Evolutionary conservation across 2,329 filamentous ascomycete genomes (phyloP), one percentile per base, ranked within the genome.

Genomic region (Diaporthe sp.): DNA sequence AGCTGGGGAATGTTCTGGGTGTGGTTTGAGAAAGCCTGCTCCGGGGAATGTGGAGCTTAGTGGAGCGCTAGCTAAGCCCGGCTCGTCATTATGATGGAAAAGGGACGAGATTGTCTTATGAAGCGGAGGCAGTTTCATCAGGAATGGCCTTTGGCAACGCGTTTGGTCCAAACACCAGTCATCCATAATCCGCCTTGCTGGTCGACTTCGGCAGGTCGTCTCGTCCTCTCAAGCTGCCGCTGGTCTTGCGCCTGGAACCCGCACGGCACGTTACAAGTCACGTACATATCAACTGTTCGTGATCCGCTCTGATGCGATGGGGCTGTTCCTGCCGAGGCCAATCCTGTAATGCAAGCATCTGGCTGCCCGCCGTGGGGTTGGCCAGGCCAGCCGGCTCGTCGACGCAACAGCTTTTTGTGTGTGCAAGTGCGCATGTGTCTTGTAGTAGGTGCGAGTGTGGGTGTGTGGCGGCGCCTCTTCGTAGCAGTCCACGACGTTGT

Each of bases 401-500:
- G 19, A 66, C 50, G 44, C 27, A 53, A 42, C 32, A n/a, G 53
- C 66, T 30, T 47, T 50, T 39, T 72, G 39, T 47, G 53, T 65
- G 55, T 58, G 55, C 32, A 25, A 12, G 22, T 68, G 32, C 39
- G 58, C 32, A 42, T 61, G 56, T 39, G 35, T 39, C 4, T 37
- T 37, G 30, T 17, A 6, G 30, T 17, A 6, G 61, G 53, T 42
- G 44, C 68, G 53, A 30, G 44, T 51, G 63, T 58, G 44, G 32
- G 32, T 39, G n/a, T 27, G n/a, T 30, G 63, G 44, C 32, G 63
- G 44, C 32, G 73, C 47, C 39, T 58, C 39, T 42, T 30, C 44
- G 55, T 55, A n/a, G 70, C 73, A 63, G 55, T 53, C 73, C 71
- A 65, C 72, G 73, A 70, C 73, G 66, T 73, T 70, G 70, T 73